Evolutionary conservation across 805 yeast genomes (phyloP).

Genomic region (Cyberlindnera xylosilytica): DNA sequence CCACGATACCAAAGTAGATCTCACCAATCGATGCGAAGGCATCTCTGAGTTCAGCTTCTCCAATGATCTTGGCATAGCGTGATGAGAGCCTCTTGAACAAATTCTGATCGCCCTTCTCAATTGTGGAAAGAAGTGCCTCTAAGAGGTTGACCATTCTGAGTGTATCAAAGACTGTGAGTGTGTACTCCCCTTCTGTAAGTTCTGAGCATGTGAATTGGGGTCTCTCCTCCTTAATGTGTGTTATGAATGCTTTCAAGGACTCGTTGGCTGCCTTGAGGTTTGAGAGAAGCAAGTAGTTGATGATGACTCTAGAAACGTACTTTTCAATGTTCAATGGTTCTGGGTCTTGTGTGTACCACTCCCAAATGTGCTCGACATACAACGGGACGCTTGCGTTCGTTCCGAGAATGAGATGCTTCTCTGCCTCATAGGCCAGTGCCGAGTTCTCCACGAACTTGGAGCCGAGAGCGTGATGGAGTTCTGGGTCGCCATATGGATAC

Average conservation of each 20-base stretch:
- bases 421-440: conserved; percentile 61
- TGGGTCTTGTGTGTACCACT: conserved; percentile 39
- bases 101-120: conserved; percentile 51
- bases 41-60: conserved; percentile 34
- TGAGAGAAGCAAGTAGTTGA: conserved; percentile 69
- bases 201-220: conserved; percentile 21
- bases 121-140: conserved; percentile 59
- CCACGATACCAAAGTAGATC: conserved; percentile 55
- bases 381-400: conserved; percentile 43
- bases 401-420: conserved; percentile 67
- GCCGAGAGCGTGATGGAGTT: conserved; percentile 73
- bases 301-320: conserved; percentile 55
- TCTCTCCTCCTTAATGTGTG: conserved; percentile 12
- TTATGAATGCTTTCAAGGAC: conserved; percentile 34
- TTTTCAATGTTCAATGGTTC: conserved; percentile 29
- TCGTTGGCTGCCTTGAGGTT: conserved; percentile 58
- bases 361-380: conserved; percentile 41
- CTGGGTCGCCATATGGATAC: conserved; percentile 67
- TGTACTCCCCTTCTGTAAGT: conserved; percentile 31
- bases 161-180: conserved; percentile 37
- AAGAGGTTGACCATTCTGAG: conserved; percentile 60
- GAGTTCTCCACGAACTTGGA: conserved; percentile 49
- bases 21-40: conserved; percentile 59
- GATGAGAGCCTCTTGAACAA: conserved; percentile 51
- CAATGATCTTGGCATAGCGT: conserved; percentile 43